Percentiles rank a stretch among this genome's conserved stretches.
phyloP scores from a whole-genome alignment of 192 early-diverging fungal species.

The Coemansia sp. region DNA sequence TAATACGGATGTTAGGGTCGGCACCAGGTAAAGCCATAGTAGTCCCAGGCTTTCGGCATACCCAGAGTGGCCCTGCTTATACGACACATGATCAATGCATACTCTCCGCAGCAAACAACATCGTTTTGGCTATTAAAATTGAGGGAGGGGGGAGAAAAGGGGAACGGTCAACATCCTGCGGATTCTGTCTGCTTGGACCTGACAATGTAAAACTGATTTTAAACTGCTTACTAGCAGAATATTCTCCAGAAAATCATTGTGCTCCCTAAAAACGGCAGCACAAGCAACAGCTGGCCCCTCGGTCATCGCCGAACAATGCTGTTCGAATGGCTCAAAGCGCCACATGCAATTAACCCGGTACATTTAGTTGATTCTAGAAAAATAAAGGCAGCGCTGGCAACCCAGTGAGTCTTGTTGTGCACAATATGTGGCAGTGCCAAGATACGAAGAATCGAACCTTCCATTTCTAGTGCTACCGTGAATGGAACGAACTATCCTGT shows the following conservation, averaged over 20 bases:
- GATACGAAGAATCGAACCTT: not conserved
- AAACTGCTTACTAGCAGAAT: constrained; percentile 3
- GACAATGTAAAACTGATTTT: not conserved
- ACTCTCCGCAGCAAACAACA: no score
- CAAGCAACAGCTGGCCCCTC: not conserved
- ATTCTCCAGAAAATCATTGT: not conserved
- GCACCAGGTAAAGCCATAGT: not conserved
- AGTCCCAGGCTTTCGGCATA: not conserved
- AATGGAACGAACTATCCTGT: not conserved
- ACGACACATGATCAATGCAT: no score
- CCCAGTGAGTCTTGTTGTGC: not conserved
- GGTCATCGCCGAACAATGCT: not conserved
- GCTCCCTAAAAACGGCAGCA: not conserved
- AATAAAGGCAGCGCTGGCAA: not conserved
- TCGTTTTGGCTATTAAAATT: no score
- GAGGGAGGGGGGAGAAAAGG: no score
- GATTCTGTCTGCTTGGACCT: no score
- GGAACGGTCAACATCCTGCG: no score
- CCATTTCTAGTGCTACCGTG: not conserved
- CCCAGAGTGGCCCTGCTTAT: no score
- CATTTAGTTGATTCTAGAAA: not conserved
- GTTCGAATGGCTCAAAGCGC: not conserved
- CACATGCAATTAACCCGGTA: constrained; percentile 3
- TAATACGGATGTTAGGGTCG: not conserved
- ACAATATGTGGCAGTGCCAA: constrained; percentile 11